phyloP scores from a whole-genome alignment of 768 basidiomycete genomes.

The Fibroporia radiculosa region DNA sequence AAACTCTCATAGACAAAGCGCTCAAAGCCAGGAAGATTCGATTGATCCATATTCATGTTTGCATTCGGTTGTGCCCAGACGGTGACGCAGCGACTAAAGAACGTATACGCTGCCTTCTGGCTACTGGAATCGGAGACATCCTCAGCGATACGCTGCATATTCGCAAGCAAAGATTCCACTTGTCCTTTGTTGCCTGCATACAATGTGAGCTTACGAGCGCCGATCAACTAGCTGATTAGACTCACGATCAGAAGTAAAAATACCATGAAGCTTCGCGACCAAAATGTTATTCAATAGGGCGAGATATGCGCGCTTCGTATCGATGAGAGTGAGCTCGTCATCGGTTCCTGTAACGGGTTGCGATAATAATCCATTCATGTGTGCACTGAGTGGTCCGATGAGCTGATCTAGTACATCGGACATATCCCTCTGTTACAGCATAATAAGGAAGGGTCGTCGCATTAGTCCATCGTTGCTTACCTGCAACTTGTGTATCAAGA shows the following conservation, averaged over 20 bases:
- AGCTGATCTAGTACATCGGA: conserved; percentile 86
- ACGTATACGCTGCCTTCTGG: conserved; percentile 73
- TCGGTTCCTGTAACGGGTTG: conserved; percentile 84
- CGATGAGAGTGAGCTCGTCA: conserved; percentile 66
- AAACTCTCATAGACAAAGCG: conserved; percentile 84
- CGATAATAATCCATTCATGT: conserved; percentile 73
- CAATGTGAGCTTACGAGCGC: conserved; percentile 17
- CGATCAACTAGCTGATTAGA: conserved; percentile 2
- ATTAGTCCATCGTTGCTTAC: conserved; percentile 33
- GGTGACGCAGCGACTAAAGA: conserved; percentile 62
- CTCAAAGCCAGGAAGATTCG: conserved; percentile 80
- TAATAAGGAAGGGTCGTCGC: not conserved
- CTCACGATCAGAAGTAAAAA: conserved; percentile 86
- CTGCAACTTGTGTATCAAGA: conserved; percentile 87
- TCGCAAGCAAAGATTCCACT: conserved; percentile 71
- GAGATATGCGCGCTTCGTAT: conserved; percentile 87
- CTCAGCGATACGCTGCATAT: conserved; percentile 62
- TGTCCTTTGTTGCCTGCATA: conserved; percentile 51
- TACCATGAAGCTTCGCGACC: conserved; percentile 68
- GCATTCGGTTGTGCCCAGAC: conserved; percentile 56
- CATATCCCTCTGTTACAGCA: conserved; percentile 59
- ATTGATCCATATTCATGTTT: conserved; percentile 18
- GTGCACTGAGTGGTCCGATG: conserved; percentile 75
- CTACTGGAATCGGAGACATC: conserved; percentile 69
- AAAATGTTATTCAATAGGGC: conserved; percentile 74